These are phyloP conservation scores for Trichosporon sp. DNA, from an alignment of 1,284 basidiomycete species.

Conservation along the genomic window DNA sequence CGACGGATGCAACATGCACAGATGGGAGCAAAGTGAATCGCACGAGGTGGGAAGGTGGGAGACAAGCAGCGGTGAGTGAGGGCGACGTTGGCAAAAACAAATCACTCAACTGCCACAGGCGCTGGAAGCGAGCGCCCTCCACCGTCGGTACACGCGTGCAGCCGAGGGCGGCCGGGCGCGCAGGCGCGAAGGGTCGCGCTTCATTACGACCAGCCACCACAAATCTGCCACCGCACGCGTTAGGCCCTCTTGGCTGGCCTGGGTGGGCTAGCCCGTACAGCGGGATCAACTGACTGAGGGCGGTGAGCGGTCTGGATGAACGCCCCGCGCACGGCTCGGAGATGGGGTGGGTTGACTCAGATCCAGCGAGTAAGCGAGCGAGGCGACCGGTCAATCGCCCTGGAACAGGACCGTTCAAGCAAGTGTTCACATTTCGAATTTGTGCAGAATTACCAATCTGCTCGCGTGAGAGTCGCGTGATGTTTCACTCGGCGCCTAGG, in stretches of 20 bases:
- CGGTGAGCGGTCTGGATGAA: not conserved
- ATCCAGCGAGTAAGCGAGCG: constrained; percentile 3
- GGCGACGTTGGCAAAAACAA: constrained; percentile 19
- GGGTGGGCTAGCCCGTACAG: not conserved
- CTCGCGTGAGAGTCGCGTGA: constrained; percentile 12
- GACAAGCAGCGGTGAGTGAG: not conserved
- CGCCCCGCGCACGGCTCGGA: not conserved
- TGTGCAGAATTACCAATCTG: not conserved
- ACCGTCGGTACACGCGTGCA: not conserved
- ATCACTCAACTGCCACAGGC: constrained; percentile 18
- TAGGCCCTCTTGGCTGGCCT: not conserved
- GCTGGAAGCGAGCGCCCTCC: not conserved
- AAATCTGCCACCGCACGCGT: not conserved
- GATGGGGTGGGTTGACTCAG: not conserved
- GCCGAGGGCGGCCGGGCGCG: not conserved
- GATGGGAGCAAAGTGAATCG: not conserved
- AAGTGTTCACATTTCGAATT: not conserved
- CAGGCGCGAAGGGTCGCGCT: constrained; percentile 12
- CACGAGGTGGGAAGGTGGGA: not conserved
- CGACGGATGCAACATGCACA: not conserved
- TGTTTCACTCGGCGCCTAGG: not conserved
- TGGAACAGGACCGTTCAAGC: not conserved
- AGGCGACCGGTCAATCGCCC: not conserved
- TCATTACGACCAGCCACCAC: constrained; percentile 6
- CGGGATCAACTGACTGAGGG: not conserved